These are phyloP conservation scores for Phytophthora quininea DNA, from an alignment of 352 stramenopile species.

Conservation along the genomic window DNA sequence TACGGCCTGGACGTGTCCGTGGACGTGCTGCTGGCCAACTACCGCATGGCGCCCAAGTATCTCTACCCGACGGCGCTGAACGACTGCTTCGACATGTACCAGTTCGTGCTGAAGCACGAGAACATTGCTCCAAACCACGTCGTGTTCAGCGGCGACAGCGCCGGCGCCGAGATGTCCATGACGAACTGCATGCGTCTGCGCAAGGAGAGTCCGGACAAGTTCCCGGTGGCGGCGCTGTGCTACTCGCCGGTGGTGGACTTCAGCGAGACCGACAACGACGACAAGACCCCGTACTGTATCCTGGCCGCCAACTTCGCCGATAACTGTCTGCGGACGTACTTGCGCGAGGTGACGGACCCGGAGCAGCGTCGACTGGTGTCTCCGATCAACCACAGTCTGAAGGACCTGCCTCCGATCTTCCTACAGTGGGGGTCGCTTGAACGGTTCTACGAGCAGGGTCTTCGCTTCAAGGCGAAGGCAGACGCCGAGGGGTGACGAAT, in stretches of 20 bases:
- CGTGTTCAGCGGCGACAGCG: slow-evolving; percentile 51
- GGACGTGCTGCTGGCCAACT: slow-evolving; percentile 58
- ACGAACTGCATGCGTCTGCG: slow-evolving; percentile 36
- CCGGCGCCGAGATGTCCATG: slow-evolving; percentile 47
- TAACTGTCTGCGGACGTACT: slow-evolving; percentile 21
- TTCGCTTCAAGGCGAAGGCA: slow-evolving; percentile 34
- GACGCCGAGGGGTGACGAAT: slow-evolving; percentile 32
- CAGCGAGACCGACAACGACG: slow-evolving; percentile 24
- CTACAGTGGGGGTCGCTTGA: slow-evolving; percentile 38
- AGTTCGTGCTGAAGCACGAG: slow-evolving; percentile 39
- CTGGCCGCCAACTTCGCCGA: slow-evolving; percentile 32
- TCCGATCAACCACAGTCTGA: slow-evolving; percentile 41
- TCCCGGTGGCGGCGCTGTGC: slow-evolving; percentile 26
- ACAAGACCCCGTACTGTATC: slow-evolving; percentile 33
- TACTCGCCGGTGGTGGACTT: slow-evolving; percentile 34
- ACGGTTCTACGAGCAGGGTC: slow-evolving; percentile 35
- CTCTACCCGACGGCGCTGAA: slow-evolving; percentile 45
- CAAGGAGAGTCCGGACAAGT: slow-evolving; percentile 19
- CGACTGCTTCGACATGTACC: slow-evolving; percentile 48
- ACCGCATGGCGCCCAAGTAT: slow-evolving; percentile 53
- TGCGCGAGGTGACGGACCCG: slow-evolving; percentile 21
- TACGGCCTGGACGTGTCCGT: slow-evolving; percentile 30
- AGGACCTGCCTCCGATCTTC: slow-evolving; percentile 38
- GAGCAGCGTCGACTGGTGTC: slow-evolving; percentile 29
- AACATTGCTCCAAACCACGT: slow-evolving; percentile 33